A percentile compares a stretch with the other conserved stretches of the same genome.
Evolutionary conservation across 2,329 filamentous ascomycete species (phyloP).

Genomic region (Neodidymelliopsis sp.): DNA sequence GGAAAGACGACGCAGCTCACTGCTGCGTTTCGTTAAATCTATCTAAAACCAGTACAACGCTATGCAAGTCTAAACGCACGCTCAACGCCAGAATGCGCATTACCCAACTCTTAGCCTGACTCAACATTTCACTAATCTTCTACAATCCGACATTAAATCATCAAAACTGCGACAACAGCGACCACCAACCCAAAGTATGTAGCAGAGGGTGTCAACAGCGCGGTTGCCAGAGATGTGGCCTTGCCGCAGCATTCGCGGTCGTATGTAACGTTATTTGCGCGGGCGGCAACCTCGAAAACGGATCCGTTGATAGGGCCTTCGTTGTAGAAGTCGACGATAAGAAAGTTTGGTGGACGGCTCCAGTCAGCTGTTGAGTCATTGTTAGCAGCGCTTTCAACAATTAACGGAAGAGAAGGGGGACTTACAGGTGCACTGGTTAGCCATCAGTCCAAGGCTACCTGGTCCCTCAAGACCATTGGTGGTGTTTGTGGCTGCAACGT

Average conservation of each 20-base stretch:
- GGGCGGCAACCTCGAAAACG: slow-evolving; percentile 51
- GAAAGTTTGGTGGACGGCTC: slow-evolving; percentile 50
- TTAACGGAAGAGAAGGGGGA: neutral
- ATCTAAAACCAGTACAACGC: too few relatives aligned
- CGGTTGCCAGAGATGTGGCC: slow-evolving; percentile 21
- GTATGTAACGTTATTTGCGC: slow-evolving; percentile 77
- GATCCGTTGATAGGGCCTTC: slow-evolving; percentile 45
- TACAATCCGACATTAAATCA: slow-evolving; percentile 19
- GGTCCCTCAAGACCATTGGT: slow-evolving; percentile 47
- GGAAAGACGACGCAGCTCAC: too few relatives aligned
- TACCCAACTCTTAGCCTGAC: too few relatives aligned
- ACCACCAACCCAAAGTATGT: slow-evolving; percentile 30
- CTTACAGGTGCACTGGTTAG: slow-evolving; percentile 45
- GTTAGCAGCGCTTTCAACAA: too few relatives aligned
- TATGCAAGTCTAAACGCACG: neutral
- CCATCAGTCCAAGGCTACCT: slow-evolving; percentile 45
- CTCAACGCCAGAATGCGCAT: slow-evolving; percentile 1
- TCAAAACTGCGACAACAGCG: slow-evolving; percentile 24
- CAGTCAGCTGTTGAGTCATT: slow-evolving; percentile 36
- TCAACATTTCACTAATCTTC: too few relatives aligned
- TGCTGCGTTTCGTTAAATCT: too few relatives aligned
- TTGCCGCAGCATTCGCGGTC: slow-evolving; percentile 64
- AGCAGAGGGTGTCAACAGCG: slow-evolving; percentile 16
- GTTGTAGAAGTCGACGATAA: slow-evolving; percentile 54
- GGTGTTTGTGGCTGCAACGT: slow-evolving; percentile 43